phyloP scores from a whole-genome alignment of 768 basidiomycete species.

The Xerocomellus amylosporus region DNA sequence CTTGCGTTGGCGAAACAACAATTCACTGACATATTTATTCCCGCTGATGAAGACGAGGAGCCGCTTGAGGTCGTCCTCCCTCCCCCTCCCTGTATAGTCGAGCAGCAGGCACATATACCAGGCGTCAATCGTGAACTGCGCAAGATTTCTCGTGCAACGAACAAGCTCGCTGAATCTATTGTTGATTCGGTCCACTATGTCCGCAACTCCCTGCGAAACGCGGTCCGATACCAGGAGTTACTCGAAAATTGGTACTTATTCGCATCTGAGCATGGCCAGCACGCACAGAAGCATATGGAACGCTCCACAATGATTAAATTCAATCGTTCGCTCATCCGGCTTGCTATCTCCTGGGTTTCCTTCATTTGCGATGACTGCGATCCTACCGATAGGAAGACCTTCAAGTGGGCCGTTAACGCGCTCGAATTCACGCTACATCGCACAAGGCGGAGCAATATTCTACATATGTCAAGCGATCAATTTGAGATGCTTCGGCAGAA shows the following conservation, averaged over 20 bases:
- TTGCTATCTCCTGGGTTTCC: slow-evolving; percentile 96
- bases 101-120: slow-evolving; percentile 90
- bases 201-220: slow-evolving; percentile 58
- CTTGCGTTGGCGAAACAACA: slow-evolving; percentile 73
- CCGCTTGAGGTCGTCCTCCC: slow-evolving; percentile 41
- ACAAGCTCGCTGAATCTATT: slow-evolving; percentile 87
- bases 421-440: slow-evolving; percentile 89
- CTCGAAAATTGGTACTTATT: slow-evolving; percentile 94
- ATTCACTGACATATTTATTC: slow-evolving; percentile 63
- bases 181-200: slow-evolving; percentile 90
- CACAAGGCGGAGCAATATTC: slow-evolving; percentile 84
- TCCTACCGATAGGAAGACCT: slow-evolving; percentile 91
- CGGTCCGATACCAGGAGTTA: slow-evolving; percentile 73
- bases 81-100: slow-evolving; percentile 53
- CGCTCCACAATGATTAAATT: slow-evolving; percentile 66
- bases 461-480: slow-evolving; percentile 83
- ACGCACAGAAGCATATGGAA: slow-evolving; percentile 88
- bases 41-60: slow-evolving; percentile 64
- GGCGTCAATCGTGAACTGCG: slow-evolving; percentile 84
- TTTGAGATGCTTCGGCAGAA: slow-evolving; percentile 88
- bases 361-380: slow-evolving; percentile 99
- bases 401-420: slow-evolving; percentile 97
- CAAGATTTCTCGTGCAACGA: slow-evolving; percentile 87
- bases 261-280: slow-evolving; percentile 93
- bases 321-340: slow-evolving; percentile 77